Conservation (phyloP, 371 early-diverging fungal genomes). For the Entomophthora muscae region DNA sequence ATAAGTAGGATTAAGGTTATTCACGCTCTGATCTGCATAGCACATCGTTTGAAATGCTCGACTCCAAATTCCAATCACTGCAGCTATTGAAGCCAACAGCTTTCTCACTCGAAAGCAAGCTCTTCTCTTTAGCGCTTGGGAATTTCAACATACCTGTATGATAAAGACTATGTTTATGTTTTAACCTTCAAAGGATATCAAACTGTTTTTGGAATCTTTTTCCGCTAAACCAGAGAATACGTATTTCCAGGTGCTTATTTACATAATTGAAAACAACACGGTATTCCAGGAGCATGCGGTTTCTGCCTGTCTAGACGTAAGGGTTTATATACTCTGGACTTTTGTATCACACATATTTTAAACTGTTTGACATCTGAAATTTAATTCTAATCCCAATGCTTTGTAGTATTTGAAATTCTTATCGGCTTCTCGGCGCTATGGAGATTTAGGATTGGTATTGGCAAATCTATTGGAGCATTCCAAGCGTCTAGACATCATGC, state of each 20-base stretch:
- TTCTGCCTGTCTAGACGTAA: not conserved
- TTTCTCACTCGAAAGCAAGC: not conserved
- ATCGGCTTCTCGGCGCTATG: not conserved
- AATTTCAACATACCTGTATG: not conserved
- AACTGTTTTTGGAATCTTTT: not conserved
- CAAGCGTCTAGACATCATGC: not conserved
- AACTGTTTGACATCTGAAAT: too few species aligned
- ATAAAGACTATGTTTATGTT: not conserved
- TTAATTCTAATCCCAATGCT: too few species aligned
- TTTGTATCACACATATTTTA: too few species aligned
- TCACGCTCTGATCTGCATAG: not conserved
- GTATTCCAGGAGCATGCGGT: not conserved
- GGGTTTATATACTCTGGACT: too few species aligned
- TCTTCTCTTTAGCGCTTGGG: not conserved
- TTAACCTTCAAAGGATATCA: not conserved
- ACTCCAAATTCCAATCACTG: not conserved
- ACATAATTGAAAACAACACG: not conserved
- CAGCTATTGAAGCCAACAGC: not conserved
- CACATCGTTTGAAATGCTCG: not conserved
- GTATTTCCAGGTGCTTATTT: not conserved
- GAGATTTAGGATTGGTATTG: not conserved
- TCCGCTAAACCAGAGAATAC: not conserved
- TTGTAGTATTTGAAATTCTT: not conserved
- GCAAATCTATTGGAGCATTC: not conserved
- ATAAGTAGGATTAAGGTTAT: not conserved